Conservation (phyloP, 1,284 basidiomycete genomes). For the Cutaneotrichosporon sp. region DNA sequence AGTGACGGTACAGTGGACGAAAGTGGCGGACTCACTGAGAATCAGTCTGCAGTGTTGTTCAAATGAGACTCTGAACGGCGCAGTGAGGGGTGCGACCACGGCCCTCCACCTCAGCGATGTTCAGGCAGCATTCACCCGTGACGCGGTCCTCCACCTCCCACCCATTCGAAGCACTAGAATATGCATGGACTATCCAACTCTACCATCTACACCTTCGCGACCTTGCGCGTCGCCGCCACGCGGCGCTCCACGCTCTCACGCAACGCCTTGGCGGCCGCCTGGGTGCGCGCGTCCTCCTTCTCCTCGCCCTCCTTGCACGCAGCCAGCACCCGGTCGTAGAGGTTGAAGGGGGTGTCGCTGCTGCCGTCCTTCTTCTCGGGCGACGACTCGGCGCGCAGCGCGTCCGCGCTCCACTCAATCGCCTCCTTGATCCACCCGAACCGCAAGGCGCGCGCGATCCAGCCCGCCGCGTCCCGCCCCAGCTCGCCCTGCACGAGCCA, state of each 20-base stretch:
- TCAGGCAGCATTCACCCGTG: too few species aligned
- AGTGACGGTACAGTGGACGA: too few species aligned
- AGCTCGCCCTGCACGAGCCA: conserved; percentile 70
- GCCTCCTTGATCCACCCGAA: conserved; percentile 80
- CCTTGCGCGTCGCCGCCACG: not conserved
- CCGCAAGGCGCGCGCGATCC: conserved; percentile 56
- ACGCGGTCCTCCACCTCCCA: too few species aligned
- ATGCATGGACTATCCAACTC: not conserved
- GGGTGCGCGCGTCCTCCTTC: conserved; percentile 43
- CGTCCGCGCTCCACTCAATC: conserved; percentile 67
- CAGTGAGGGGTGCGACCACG: too few species aligned
- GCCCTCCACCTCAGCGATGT: too few species aligned
- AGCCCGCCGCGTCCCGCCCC: conserved; percentile 38
- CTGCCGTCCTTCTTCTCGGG: conserved; percentile 65
- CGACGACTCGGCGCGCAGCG: conserved; percentile 67
- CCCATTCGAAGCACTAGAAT: not conserved
- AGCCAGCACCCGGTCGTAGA: conserved; percentile 80
- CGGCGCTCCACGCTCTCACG: conserved; percentile 29
- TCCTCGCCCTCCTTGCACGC: conserved; percentile 63
- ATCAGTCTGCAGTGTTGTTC: too few species aligned
- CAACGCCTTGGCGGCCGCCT: conserved; percentile 35
- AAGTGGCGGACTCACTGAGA: too few species aligned
- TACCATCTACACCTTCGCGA: not conserved
- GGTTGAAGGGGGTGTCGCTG: conserved; percentile 74
- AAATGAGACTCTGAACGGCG: too few species aligned